Evolutionary conservation across 768 basidiomycete genomes (phyloP), one percentile per base, ranked within the genome.

Genomic region (Baorangia bicolor): DNA sequence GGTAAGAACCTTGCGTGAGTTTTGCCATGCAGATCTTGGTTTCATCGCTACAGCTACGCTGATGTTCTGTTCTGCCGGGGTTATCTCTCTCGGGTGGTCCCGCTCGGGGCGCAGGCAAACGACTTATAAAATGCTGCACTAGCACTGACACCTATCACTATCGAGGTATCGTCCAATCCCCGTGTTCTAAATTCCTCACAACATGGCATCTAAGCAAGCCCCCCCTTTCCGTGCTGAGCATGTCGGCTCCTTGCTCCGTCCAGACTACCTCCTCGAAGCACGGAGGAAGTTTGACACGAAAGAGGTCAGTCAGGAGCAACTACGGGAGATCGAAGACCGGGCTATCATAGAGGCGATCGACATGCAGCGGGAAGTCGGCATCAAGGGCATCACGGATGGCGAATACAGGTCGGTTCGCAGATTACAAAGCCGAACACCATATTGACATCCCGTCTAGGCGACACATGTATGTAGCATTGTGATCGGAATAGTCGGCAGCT

Each of bases 191-290:
- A 6, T n/a, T 31, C 20, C 33, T 43, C 40, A 40, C 8, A 53
- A 28, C 7, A 69, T 69, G 65, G 14, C 49, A 1, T 25, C 53
- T 13, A 69, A 63, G 44, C 64, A 69, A 35, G 54, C 42, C n/a
- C 78, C 78, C 5, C 78, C 78, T 27, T 77, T 77, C 67, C 73
- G 77, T 25, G 77, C 78, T 16, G 78, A 79, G 49, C 78, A 78
- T 58, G 56, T 78, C 10, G 78, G 78, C 34, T 78, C 77, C 8
- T 65, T 79, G 35, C 77, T 77, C 52, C 74, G 78, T 10, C 78
- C 78, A 20, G 54, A 59, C 6, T 61, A 68, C 51, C 73, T 79
- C 13, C 74, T 78, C 21, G 60, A 73, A 44, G 74, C 72, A 51
- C 69, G 76, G 28, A 68, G 45, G 33, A 63, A 68, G 35, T 71